Evolutionary conservation across 208 protist genomes (phyloP).

Genomic region (Leptomonas pyrrhocoris): DNA sequence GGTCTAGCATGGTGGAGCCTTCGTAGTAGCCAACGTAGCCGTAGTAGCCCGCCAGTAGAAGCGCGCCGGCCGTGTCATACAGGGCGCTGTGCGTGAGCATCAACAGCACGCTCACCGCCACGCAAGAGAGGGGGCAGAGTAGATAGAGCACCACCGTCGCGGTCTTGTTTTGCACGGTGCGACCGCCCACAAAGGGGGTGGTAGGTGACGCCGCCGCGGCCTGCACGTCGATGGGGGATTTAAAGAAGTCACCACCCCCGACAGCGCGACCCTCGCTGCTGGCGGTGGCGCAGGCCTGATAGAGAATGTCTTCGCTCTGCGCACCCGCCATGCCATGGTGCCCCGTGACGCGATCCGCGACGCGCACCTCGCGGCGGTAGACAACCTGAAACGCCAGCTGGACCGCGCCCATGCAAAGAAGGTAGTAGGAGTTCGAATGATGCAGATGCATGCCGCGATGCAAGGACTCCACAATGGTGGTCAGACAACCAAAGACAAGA

Average conservation of each 20-base stretch:
- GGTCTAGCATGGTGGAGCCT: constrained; percentile 42
- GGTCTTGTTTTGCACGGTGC: constrained; percentile 14
- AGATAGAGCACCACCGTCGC: constrained; percentile 7
- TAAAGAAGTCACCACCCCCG: constrained; percentile 16
- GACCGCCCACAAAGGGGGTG: not conserved
- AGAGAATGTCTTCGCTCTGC: constrained; percentile 36
- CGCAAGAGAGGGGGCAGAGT: constrained; percentile 19
- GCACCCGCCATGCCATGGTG: constrained; percentile 25
- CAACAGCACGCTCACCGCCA: constrained; percentile 12
- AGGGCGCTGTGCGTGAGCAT: constrained; percentile 16
- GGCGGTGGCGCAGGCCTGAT: constrained; percentile 10
- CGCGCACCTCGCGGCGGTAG: constrained; percentile 50
- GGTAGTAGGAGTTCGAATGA: constrained; percentile 28
- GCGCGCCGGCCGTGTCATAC: constrained; percentile 19
- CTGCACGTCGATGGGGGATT: not conserved
- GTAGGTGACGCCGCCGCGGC: not conserved
- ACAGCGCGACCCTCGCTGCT: constrained; percentile 1
- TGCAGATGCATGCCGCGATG: constrained; percentile 47
- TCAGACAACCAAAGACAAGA: constrained; percentile 63
- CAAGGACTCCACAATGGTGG: constrained; percentile 49
- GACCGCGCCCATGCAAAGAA: constrained; percentile 26
- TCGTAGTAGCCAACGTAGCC: constrained; percentile 26
- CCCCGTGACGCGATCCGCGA: constrained; percentile 59
- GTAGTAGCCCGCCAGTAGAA: constrained; percentile 43
- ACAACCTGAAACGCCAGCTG: constrained; percentile 47